Percentiles rank a stretch among this genome's conserved stretches.
These are phyloP conservation scores for Eimeria sp. DNA, from an alignment of 169 alveolate genomes.

Conservation along the genomic window DNA sequence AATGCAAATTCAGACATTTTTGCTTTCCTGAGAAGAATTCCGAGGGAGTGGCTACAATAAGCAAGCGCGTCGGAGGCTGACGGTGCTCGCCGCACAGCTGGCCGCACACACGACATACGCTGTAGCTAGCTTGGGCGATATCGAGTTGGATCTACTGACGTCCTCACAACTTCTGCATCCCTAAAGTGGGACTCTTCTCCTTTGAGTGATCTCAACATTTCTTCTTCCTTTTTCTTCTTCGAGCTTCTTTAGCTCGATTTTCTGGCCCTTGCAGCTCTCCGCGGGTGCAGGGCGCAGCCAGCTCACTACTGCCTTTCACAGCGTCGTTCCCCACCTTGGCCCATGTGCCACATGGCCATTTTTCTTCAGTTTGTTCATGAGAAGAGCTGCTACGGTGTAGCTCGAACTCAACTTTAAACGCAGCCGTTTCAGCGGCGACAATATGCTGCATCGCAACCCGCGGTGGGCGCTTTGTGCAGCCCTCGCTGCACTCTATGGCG, in stretches of 20 bases:
- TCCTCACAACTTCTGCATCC: slow-evolving; percentile 25
- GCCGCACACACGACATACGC: slow-evolving; percentile 69
- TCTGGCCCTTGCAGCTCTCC: neutral
- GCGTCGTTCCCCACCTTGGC: slow-evolving; percentile 56
- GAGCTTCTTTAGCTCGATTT: slow-evolving; percentile 21
- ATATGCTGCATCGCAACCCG: slow-evolving; percentile 70
- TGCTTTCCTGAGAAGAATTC: neutral
- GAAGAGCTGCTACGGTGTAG: slow-evolving; percentile 23
- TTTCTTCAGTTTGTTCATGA: slow-evolving; percentile 45
- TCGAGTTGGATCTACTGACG: neutral
- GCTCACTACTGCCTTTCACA: slow-evolving; percentile 73
- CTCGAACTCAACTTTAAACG: slow-evolving; percentile 42
- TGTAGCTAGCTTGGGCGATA: slow-evolving; percentile 64
- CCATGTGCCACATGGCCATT: slow-evolving; percentile 34
- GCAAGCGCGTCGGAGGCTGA: neutral
- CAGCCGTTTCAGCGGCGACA: slow-evolving; percentile 63
- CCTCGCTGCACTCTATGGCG: slow-evolving; percentile 66
- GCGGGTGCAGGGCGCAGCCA: slow-evolving; percentile 65
- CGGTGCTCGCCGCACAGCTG: slow-evolving; percentile 64
- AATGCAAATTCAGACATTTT: neutral
- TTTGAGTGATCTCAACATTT: slow-evolving; percentile 21
- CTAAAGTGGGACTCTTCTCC: slow-evolving; percentile 31
- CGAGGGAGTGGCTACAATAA: neutral
- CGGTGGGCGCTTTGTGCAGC: slow-evolving; percentile 76
- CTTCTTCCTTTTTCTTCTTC: slow-evolving; percentile 37